These are phyloP conservation scores for Pythium plurisporium DNA, from an alignment of 352 stramenopile species.

Conservation along the genomic window DNA sequence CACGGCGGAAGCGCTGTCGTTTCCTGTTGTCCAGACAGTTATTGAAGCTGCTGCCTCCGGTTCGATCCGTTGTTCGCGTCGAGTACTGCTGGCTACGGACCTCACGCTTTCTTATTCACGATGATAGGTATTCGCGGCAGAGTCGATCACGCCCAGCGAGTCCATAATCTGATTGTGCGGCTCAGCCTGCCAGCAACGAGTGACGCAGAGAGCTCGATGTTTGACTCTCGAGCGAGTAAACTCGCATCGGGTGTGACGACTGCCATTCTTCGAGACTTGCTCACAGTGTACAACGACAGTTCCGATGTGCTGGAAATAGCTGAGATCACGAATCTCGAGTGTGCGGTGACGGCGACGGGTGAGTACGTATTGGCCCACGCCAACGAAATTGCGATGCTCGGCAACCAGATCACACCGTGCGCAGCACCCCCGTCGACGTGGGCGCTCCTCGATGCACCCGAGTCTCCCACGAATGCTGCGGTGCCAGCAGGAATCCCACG, in stretches of 20 bases:
- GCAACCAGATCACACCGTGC: conserved; percentile 4
- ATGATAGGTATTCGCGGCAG: background rate
- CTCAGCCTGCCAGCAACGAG: background rate
- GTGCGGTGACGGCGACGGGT: background rate
- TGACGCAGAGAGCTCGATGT: background rate
- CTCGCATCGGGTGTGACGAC: background rate
- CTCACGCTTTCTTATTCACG: background rate
- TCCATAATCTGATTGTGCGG: conserved; percentile 19
- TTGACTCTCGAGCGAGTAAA: background rate
- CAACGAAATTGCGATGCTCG: background rate
- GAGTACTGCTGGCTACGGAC: too few relatives aligned
- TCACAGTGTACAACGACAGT: conserved; percentile 4
- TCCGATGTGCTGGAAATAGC: conserved; percentile 9
- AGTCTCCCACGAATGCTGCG: background rate
- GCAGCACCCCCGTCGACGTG: conserved; percentile 1
- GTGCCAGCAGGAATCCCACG: background rate
- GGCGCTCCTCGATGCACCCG: background rate
- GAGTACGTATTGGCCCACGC: conserved; percentile 11
- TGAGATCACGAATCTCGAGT: conserved; percentile 9
- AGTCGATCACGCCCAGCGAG: background rate
- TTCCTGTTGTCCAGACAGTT: conserved; percentile 3
- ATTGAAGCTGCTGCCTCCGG: background rate
- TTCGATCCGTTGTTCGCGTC: too few relatives aligned
- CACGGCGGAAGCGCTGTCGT: background rate
- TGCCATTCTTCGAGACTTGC: conserved; percentile 1